phyloP scores from a whole-genome alignment of 352 stramenopile species.

The Phytopythium ostracodes region DNA sequence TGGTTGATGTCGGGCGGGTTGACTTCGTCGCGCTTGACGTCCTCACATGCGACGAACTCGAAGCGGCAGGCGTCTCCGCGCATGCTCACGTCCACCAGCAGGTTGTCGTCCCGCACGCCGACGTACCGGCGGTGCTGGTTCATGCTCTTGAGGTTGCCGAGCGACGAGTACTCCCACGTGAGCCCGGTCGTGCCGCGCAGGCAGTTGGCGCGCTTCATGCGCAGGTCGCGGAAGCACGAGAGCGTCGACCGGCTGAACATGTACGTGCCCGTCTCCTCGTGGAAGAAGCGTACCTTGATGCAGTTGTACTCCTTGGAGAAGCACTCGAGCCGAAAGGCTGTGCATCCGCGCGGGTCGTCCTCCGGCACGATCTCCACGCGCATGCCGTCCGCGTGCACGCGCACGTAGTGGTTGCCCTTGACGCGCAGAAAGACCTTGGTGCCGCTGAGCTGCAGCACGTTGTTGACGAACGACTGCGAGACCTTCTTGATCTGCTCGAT shows the following conservation, averaged over 20 bases:
- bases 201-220: constrained; percentile 63
- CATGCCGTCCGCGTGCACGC: constrained; percentile 32
- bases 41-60: constrained; percentile 71
- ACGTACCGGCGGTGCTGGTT: constrained; percentile 87
- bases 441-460: constrained; percentile 58
- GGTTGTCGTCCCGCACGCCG: constrained; percentile 58
- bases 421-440: constrained; percentile 63
- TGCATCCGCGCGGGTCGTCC: constrained; percentile 40
- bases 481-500: constrained; percentile 76
- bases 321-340: constrained; percentile 70
- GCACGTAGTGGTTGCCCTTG: constrained; percentile 66
- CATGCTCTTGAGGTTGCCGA: constrained; percentile 84
- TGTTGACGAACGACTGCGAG: constrained; percentile 60
- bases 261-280: constrained; percentile 57
- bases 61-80: constrained; percentile 72
- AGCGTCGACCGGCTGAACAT: constrained; percentile 87
- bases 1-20: constrained; percentile 65
- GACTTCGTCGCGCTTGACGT: constrained; percentile 17
- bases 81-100: constrained; percentile 85
- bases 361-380: constrained; percentile 54
- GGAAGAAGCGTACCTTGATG: constrained; percentile 80
- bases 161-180: constrained; percentile 79
- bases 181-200: constrained; percentile 63
- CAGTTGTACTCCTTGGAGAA: constrained; percentile 84
- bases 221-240: constrained; percentile 80